These are phyloP conservation scores for Boletus rubescentipes DNA, from an alignment of 768 basidiomycete species.

Conservation along the genomic window DNA sequence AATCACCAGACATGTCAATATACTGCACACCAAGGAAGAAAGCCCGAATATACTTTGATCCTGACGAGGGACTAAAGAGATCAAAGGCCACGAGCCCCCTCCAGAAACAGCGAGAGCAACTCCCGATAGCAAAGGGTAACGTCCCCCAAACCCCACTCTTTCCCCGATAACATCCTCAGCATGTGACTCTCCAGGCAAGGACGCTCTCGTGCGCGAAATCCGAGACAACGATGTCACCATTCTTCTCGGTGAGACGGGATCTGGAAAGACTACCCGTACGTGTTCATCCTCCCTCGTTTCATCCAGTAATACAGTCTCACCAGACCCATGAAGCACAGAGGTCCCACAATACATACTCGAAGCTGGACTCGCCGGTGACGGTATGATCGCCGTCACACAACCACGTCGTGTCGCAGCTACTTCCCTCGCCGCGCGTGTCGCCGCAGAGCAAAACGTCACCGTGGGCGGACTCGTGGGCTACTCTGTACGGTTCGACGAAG, in stretches of 20 bases:
- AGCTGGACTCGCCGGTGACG: conserved; percentile 65
- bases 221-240: conserved; percentile 79
- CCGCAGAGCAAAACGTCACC: conserved; percentile 70
- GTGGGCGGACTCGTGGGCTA: conserved; percentile 88
- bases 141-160: neutral
- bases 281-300: conserved; percentile 19
- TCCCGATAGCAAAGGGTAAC: conserved; percentile 78
- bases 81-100: conserved; percentile 29
- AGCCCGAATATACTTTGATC: conserved; percentile 21
- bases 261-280: conserved; percentile 97
- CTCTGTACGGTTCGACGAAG: conserved; percentile 93
- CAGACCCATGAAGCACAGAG: conserved; percentile 54
- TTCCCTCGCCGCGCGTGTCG: conserved; percentile 88
- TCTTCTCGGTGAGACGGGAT: conserved; percentile 94
- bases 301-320: conserved; percentile 18
- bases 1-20: conserved; percentile 16
- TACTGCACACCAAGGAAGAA: conserved; percentile 26
- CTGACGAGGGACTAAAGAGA: conserved; percentile 18
- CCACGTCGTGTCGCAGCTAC: conserved; percentile 95
- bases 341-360: conserved; percentile 95
- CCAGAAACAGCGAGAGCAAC: conserved; percentile 63
- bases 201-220: conserved; percentile 73
- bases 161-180: neutral
- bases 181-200: conserved; percentile 51
- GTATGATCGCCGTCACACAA: conserved; percentile 90